Conservation (phyloP, 2,329 filamentous ascomycete species). For the Botryotinia globosa region DNA sequence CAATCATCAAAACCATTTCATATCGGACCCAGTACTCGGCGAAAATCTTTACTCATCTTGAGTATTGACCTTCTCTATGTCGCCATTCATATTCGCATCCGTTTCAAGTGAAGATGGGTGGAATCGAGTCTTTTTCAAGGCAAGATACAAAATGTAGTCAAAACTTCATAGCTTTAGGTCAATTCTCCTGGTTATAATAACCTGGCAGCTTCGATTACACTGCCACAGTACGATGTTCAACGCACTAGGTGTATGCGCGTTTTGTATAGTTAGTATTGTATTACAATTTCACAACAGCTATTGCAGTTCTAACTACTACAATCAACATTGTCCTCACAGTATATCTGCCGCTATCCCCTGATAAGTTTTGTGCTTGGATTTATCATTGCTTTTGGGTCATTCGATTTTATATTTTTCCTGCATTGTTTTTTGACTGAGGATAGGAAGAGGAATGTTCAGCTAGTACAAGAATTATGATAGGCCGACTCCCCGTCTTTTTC, state of each 20-base stretch:
- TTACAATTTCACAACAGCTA: not conserved
- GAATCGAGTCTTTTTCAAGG: not conserved
- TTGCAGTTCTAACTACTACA: not conserved
- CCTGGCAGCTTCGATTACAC: not conserved
- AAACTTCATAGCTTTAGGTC: not conserved
- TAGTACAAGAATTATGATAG: slow-evolving; percentile 1
- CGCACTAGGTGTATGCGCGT: not conserved
- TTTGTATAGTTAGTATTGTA: not conserved
- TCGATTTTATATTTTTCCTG: not conserved
- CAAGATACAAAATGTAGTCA: not conserved
- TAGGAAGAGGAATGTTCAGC: not conserved
- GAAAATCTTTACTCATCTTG: not conserved
- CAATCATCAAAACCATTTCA: not conserved
- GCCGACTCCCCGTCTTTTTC: not conserved
- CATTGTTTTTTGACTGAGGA: not conserved
- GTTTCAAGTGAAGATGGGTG: not conserved
- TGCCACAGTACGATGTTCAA: not conserved
- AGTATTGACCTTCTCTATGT: not conserved
- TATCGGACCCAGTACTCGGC: not conserved
- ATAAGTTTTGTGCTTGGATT: not conserved
- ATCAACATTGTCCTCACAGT: not conserved
- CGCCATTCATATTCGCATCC: not conserved
- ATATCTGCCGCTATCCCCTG: not conserved
- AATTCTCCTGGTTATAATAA: not conserved
- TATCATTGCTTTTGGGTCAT: not conserved